Evolutionary conservation across 202 grass and related monocot genomes (phyloP), one percentile per base, ranked within the genome.

Genomic region (Digitaria exilis): DNA sequence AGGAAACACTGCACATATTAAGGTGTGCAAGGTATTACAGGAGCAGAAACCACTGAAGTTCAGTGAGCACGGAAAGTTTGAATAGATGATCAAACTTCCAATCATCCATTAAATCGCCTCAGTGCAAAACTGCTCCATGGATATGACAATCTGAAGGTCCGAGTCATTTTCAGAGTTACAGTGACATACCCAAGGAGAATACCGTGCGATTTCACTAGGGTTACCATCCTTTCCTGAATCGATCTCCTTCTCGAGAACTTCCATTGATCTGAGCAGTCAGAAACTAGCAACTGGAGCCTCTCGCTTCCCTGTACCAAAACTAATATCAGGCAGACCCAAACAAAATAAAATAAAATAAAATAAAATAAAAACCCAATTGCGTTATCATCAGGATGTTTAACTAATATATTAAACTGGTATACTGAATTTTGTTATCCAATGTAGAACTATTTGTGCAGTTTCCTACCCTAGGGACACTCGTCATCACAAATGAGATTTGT

Each of bases 231-330:
- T 64, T 30, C 34, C 82, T 10, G 54, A 77, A 65, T 61, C 64
- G 17, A 26, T 76, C 48, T 88, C 78, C 67, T 80, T 86, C 14
- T 71, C 65, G 66, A 90, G 72, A 6, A 74, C 48, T 85, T 55
- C 87, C 80, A 84, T 71, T 88, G 34, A 50, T 51, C 83, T 50
- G 90, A 78, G 81, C 74, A 52, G 75, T 97, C 88, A 69, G 95
- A 97, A 88, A 97, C 86, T 85, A 97, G 76, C 73, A 93, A 71
- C 45, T 65, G 70, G 35, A 97, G 88, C 51, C 88, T 94, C 88
- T 94, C 95, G 79, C 90, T 94, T 94, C 95, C 95, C 95, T 97
- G 70, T 51, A 81, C 68, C 32, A 64, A 88, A 87, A 59, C 31
- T 82, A 87, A 78, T 32, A 85, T 60, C 51, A 88, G 32, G 70